Base-by-base conservation (phyloP, 441 rosid species). In the Pelargonium cotyledonis region DNA sequence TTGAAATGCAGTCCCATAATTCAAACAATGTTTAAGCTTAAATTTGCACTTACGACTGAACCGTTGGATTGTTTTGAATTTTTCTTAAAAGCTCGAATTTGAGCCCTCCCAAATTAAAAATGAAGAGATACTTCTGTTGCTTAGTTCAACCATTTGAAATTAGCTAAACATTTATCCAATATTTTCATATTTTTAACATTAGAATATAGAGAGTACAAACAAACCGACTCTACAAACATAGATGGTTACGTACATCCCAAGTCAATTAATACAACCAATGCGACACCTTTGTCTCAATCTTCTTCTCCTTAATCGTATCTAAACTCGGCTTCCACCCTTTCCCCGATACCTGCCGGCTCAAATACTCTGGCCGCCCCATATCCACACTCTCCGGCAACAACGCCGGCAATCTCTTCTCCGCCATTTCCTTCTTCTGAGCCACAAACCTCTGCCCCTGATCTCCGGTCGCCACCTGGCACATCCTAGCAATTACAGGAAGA, bases 271-370 rank as follows among this genome's bases (percentile, higher is more conserved):
- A 55, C 23, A 55, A 55, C 23, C 61, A n/a, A 16, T 16, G 23
- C 5, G 61, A 55, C 10, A 2, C 16, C 23, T 6, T 16, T 16
- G 9, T 19, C 18, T 55, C 61, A 0, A 55, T 1, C 23, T 16
- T 55, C 61, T 5, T 55, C 23, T 55, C 61, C 61, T 55, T 55
- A 5, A 55, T 55, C 8, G 61, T 55, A 55, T 55, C 61, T 16
- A 55, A 55, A 55, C 61, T 15, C 7, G 61, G 61, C 8, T 55
- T 55, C 61, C 61, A 55, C 23, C 61, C 61, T 21, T 55, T 55
- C 61, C 61, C 61, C 8, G 61, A 55, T 9, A 16, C 23, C 61
- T 16, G 61, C 23, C 21, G 60, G 1, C 10, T 16, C 23, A 55
- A 55, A 55, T 55, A 55, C 2, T 6, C 61, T 10, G 61, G 61